These are phyloP conservation scores for Neurospora sp. DNA, from an alignment of 495 filamentous ascomycete species.

Conservation along the genomic window DNA sequence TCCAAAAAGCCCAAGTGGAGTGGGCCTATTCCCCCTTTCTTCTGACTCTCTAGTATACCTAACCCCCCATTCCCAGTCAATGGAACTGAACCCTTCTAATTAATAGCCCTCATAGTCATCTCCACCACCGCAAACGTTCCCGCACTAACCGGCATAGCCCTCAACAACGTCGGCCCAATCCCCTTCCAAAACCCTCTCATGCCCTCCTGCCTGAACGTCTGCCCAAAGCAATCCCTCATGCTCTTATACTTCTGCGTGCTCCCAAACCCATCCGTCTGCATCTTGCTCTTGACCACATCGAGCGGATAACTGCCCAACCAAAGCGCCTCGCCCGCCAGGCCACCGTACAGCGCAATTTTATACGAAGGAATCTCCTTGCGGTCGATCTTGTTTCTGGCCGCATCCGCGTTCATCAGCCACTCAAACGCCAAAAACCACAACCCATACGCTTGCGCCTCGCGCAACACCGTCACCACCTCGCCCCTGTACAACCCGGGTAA, in stretches of 20 bases:
- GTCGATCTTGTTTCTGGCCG: conserved; percentile 57
- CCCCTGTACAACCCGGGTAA: conserved; percentile 75
- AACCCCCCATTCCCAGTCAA: no score
- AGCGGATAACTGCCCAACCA: conserved; percentile 92
- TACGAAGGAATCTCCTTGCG: conserved; percentile 68
- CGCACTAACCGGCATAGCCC: conserved; percentile 95
- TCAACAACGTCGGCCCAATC: conserved; percentile 81
- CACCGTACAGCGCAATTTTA: conserved; percentile 88
- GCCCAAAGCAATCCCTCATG: conserved; percentile 83
- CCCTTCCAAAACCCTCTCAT: conserved; percentile 90
- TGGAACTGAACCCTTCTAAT: conserved; percentile 8
- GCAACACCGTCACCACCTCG: conserved; percentile 69
- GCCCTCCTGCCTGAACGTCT: conserved; percentile 73
- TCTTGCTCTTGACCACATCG: conserved; percentile 97
- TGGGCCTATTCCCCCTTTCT: not conserved
- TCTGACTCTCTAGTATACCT: not conserved
- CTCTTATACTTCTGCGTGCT: conserved; percentile 54
- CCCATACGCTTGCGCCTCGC: conserved; percentile 92
- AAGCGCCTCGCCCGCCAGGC: conserved; percentile 83
- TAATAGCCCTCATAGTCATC: conserved; percentile 52
- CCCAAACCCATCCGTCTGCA: conserved; percentile 91
- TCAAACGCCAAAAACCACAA: conserved; percentile 93
- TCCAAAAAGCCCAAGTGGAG: not conserved
- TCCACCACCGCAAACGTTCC: conserved; percentile 86
- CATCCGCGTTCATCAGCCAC: conserved; percentile 89